Evolutionary conservation across 306 rosid species (phyloP).

Genomic region (Gastrolobium bilobum): DNA sequence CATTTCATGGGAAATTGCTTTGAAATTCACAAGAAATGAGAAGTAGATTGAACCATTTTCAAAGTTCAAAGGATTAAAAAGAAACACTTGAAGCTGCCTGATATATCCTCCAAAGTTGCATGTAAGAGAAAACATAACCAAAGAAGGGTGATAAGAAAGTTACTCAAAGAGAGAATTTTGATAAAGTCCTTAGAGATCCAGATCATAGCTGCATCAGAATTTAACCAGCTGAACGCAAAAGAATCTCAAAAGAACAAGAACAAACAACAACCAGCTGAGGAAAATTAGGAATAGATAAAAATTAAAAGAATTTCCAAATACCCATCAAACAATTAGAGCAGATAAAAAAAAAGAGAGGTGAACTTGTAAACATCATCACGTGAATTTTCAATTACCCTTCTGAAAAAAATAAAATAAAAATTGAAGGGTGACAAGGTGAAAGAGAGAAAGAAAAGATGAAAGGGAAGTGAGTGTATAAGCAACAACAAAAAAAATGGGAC

Average conservation of each 20-base stretch:
- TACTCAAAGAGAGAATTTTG: conserved; percentile 36
- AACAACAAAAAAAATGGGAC: not conserved
- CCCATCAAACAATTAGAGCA: conserved; percentile 33
- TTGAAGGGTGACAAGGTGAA: conserved; percentile 29
- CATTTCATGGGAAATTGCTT: conserved; percentile 27
- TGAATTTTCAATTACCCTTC: conserved; percentile 28
- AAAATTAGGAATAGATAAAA: conserved; percentile 9
- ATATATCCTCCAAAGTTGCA: conserved; percentile 46
- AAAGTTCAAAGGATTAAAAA: not conserved
- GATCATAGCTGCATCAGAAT: conserved; percentile 35
- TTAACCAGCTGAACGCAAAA: not conserved
- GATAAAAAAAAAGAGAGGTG: not conserved
- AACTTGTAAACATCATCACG: not conserved
- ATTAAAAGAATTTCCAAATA: conserved; percentile 38
- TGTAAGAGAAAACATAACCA: conserved; percentile 44
- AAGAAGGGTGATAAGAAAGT: conserved; percentile 24
- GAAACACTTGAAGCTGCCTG: not conserved
- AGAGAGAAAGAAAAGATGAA: not conserved
- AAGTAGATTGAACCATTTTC: conserved; percentile 10
- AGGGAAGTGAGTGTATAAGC: too few species aligned
- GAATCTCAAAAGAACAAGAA: not conserved
- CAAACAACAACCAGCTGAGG: not conserved
- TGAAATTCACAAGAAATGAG: conserved; percentile 33
- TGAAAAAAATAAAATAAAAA: not conserved
- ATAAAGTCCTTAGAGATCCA: conserved; percentile 47